Percentiles rank a stretch among this genome's conserved stretches.
These are phyloP conservation scores for Termitomyces sp. DNA, from an alignment of 768 basidiomycete genomes.

Conservation along the genomic window DNA sequence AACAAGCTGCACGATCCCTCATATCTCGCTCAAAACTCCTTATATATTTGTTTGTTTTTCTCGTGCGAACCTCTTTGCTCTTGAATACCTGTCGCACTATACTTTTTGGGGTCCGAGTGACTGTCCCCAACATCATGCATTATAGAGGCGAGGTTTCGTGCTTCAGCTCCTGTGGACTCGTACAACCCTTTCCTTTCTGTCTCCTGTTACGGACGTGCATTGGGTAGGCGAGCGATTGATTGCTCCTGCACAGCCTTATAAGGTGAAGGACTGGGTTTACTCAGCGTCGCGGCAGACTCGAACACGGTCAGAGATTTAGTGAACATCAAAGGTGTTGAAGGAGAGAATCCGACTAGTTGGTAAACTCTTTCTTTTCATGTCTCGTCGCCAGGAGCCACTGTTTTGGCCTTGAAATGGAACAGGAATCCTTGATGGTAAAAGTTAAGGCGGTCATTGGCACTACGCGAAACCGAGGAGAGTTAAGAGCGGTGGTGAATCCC, in stretches of 20 bases:
- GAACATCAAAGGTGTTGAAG: not conserved
- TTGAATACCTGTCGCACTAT: not conserved
- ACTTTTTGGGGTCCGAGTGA: not conserved
- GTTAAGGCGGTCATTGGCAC: not conserved
- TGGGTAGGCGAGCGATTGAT: not conserved
- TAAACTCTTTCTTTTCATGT: not conserved
- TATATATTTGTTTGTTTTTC: not conserved
- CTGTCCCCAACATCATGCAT: not conserved
- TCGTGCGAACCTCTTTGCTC: not conserved
- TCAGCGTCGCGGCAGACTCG: not conserved
- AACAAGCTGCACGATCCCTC: not conserved
- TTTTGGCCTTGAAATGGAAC: too few relatives aligned
- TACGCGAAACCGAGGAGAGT: too few relatives aligned
- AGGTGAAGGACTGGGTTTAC: not conserved
- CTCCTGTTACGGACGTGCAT: not conserved
- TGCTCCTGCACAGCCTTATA: not conserved
- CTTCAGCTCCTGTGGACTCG: not conserved
- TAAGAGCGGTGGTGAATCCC: not conserved
- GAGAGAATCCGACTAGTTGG: not conserved
- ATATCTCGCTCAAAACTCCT: not conserved
- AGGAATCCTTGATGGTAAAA: not conserved
- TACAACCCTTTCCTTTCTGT: not conserved
- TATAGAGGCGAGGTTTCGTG: not conserved
- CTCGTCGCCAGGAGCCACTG: too few relatives aligned
- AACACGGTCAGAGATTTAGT: not conserved